These are phyloP conservation scores for Nemophila menziesii DNA, from an alignment of 257 asterid genomes.

Conservation along the genomic window DNA sequence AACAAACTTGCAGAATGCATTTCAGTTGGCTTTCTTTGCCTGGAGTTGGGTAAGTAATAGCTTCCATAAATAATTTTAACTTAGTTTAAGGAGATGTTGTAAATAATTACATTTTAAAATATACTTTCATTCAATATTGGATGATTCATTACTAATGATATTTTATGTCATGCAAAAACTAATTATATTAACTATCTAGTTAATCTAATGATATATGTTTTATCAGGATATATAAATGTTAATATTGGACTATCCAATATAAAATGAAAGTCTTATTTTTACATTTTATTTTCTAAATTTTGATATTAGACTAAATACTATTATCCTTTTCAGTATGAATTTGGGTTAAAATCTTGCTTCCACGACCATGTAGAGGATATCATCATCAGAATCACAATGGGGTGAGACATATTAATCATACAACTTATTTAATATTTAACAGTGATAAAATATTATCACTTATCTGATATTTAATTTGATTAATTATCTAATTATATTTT, in stretches of 20 bases:
- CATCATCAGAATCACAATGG: constrained; percentile 69
- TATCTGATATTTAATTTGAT: background rate
- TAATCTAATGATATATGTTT: too few species aligned
- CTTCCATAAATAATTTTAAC: background rate
- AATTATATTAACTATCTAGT: too few species aligned
- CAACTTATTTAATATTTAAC: background rate
- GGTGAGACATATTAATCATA: constrained; percentile 32
- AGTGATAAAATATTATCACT: background rate
- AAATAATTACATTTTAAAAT: too few species aligned
- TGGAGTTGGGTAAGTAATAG: constrained; percentile 72
- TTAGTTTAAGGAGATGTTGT: too few species aligned
- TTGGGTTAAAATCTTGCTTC: constrained; percentile 73
- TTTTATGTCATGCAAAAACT: too few species aligned
- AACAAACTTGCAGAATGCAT: constrained; percentile 63
- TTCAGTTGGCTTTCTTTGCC: constrained; percentile 86
- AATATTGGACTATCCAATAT: too few species aligned
- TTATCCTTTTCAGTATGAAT: constrained; percentile 45
- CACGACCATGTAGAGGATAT: constrained; percentile 68
- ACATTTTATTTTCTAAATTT: too few species aligned
- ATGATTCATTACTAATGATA: too few species aligned
- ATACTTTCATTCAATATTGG: too few species aligned
- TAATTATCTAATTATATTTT: too few species aligned
- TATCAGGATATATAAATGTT: too few species aligned
- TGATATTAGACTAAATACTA: background rate
- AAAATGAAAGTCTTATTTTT: too few species aligned